Conservation (phyloP, 1,284 basidiomycete species). For the Tausonia pullulans region DNA sequence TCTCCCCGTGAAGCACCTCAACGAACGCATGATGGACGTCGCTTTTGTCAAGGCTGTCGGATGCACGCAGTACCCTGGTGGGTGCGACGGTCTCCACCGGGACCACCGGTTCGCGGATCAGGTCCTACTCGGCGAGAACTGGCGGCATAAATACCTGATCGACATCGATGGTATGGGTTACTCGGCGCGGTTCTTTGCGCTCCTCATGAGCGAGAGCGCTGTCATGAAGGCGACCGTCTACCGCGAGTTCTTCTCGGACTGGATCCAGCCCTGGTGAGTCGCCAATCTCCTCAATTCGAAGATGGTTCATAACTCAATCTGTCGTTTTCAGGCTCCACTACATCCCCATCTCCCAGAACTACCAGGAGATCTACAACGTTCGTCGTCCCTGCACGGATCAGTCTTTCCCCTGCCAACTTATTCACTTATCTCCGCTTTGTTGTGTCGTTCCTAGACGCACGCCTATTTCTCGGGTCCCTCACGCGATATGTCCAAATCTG, state of each 20-base stretch:
- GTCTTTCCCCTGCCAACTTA: neutral
- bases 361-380: constrained; percentile 84
- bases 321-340: constrained; percentile 65
- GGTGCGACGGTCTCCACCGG: constrained; percentile 54
- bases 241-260: constrained; percentile 66
- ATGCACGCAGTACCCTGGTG: constrained; percentile 60
- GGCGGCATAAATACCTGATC: constrained; percentile 83
- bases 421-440: neutral
- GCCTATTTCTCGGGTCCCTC: constrained; percentile 79
- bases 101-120: constrained; percentile 64
- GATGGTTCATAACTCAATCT: neutral
- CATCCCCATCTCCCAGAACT: constrained; percentile 74
- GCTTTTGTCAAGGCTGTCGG: constrained; percentile 73
- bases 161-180: constrained; percentile 95
- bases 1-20: constrained; percentile 54
- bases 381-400: neutral
- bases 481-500: constrained; percentile 45
- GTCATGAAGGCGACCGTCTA: constrained; percentile 83
- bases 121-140: constrained; percentile 70
- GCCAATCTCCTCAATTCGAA: neutral
- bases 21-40: constrained; percentile 72
- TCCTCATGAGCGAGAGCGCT: constrained; percentile 56
- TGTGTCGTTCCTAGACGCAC: constrained; percentile 30
- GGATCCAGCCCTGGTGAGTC: constrained; percentile 40
- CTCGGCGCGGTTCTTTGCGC: constrained; percentile 74